Evolutionary conservation across 768 basidiomycete species (phyloP).

Genomic region (Tulasnella sp.): DNA sequence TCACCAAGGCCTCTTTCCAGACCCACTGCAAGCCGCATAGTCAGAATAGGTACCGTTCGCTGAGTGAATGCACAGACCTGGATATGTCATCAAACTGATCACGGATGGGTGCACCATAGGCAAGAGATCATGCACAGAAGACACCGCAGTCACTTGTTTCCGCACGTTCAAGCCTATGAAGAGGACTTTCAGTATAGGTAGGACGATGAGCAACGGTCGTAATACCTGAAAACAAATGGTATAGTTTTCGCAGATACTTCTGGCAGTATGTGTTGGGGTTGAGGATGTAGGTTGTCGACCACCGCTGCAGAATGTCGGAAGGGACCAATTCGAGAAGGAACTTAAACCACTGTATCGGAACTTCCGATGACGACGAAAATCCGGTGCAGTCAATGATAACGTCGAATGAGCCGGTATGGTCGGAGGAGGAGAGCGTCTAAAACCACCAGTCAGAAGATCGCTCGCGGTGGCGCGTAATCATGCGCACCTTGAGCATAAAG

Average conservation of each 20-base stretch:
- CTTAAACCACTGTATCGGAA: constrained; percentile 81
- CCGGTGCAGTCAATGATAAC: constrained; percentile 81
- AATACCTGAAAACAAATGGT: constrained; percentile 65
- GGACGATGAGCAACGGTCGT: neutral
- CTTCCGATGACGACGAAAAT: constrained; percentile 72
- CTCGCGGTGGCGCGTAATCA: constrained; percentile 35
- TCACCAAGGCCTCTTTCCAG: constrained; percentile 64
- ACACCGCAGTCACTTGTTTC: constrained; percentile 60
- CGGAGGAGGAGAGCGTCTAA: constrained; percentile 26
- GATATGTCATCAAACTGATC: constrained; percentile 54
- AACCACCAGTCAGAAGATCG: constrained; percentile 27
- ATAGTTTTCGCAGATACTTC: constrained; percentile 73
- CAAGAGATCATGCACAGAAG: constrained; percentile 63
- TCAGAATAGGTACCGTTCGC: neutral
- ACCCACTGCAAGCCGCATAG: constrained; percentile 48
- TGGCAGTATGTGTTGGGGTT: constrained; percentile 73
- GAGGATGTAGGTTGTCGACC: constrained; percentile 64
- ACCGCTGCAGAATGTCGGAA: constrained; percentile 64
- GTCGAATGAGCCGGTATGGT: constrained; percentile 53
- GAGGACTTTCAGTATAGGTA: neutral
- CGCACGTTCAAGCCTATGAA: constrained; percentile 47
- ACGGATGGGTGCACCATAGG: constrained; percentile 57
- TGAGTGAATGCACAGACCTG: constrained; percentile 48
- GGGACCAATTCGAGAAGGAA: constrained; percentile 77
- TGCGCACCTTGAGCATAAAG: constrained; percentile 70